Conservation (phyloP, 768 basidiomycete genomes). For the Phlegmacium glaucopus region DNA sequence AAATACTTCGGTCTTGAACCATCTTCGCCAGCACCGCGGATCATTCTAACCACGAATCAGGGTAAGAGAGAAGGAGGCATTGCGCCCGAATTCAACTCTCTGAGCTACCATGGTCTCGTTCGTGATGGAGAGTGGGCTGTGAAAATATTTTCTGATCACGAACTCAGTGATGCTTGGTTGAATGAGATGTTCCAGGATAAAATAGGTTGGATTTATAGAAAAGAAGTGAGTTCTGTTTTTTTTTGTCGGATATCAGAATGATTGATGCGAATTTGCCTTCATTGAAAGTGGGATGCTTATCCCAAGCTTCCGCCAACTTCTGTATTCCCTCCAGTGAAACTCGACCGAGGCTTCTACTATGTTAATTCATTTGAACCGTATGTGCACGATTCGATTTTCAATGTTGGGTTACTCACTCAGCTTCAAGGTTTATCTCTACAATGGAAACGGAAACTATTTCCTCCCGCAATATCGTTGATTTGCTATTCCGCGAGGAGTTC, state of each 20-base stretch:
- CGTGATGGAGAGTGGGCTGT: slow-evolving; percentile 64
- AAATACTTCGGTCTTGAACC: slow-evolving; percentile 63
- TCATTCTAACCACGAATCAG: slow-evolving; percentile 71
- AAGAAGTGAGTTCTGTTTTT: slow-evolving; percentile 48
- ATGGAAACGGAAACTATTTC: slow-evolving; percentile 94
- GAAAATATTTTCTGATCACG: slow-evolving; percentile 80
- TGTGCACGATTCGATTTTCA: slow-evolving; percentile 25
- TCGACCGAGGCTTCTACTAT: slow-evolving; percentile 81
- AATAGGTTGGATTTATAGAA: slow-evolving; percentile 79
- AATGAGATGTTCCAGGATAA: slow-evolving; percentile 57
- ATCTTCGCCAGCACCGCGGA: slow-evolving; percentile 46
- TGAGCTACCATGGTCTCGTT: slow-evolving; percentile 73
- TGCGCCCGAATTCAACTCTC: slow-evolving; percentile 81
- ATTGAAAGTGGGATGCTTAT: slow-evolving; percentile 72
- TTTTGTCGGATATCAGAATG: background rate
- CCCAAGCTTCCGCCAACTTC: slow-evolving; percentile 66
- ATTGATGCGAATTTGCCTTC: background rate
- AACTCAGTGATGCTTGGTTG: slow-evolving; percentile 70
- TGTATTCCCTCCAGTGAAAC: slow-evolving; percentile 72
- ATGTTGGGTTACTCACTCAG: slow-evolving; percentile 1
- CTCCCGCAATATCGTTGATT: slow-evolving; percentile 78
- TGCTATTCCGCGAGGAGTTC: slow-evolving; percentile 73
- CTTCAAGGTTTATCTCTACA: slow-evolving; percentile 71
- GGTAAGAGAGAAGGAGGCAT: slow-evolving; percentile 39
- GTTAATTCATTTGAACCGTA: slow-evolving; percentile 91